A percentile compares a stretch with the other conserved stretches of the same genome.
These are phyloP conservation scores for Sclerotinia nivalis DNA, from an alignment of 2,329 filamentous ascomycete species.

Conservation along the genomic window DNA sequence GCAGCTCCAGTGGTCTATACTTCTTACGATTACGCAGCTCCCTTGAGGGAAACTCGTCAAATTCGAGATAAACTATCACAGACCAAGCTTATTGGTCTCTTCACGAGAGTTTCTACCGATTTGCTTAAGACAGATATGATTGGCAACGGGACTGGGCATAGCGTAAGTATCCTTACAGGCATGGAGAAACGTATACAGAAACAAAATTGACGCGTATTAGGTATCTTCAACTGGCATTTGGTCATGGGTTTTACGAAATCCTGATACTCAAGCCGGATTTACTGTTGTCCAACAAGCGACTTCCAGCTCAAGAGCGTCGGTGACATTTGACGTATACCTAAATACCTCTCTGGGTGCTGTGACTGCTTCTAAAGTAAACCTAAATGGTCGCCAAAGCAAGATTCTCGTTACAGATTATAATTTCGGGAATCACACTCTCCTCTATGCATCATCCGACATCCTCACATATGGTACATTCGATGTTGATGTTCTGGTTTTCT, in stretches of 20 bases:
- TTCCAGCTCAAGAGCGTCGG: conserved; percentile 48
- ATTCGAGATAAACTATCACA: conserved; percentile 55
- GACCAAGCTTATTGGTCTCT: conserved; percentile 55
- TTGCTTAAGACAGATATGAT: conserved; percentile 55
- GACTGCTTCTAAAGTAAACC: conserved; percentile 49
- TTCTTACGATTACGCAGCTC: conserved; percentile 49
- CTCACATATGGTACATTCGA: conserved; percentile 51
- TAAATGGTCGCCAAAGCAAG: conserved; percentile 55
- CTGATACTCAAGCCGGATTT: conserved; percentile 50
- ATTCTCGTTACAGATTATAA: conserved; percentile 56
- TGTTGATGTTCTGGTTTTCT: conserved; percentile 50
- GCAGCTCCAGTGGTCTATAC: conserved; percentile 53
- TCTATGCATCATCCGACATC: conserved; percentile 55
- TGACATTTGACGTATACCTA: conserved; percentile 50
- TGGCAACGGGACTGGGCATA: conserved; percentile 55
- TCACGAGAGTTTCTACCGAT: conserved; percentile 53
- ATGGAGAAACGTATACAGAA: background rate
- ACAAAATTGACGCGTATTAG: conserved; percentile 23
- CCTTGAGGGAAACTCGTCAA: conserved; percentile 55
- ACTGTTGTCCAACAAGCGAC: conserved; percentile 51
- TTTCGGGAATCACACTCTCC: conserved; percentile 49
- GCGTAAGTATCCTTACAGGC: conserved; percentile 31
- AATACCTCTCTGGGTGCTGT: conserved; percentile 49
- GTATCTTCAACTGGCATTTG: conserved; percentile 46
- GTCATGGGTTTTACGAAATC: conserved; percentile 55